phyloP scores from a whole-genome alignment of 345 rosid species.

The Moringa oleifera region DNA sequence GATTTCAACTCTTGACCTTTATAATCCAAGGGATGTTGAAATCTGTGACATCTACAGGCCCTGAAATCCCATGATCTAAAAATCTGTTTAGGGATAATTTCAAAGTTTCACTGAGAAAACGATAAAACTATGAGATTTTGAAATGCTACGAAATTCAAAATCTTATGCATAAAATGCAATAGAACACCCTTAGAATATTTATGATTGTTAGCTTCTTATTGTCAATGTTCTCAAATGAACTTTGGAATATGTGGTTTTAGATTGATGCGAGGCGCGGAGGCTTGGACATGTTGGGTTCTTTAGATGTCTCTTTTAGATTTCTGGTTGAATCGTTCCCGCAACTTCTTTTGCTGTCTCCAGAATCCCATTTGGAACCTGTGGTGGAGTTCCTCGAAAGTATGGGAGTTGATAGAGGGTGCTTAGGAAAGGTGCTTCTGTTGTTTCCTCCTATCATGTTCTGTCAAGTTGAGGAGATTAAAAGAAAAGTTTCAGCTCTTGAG shows the following conservation, averaged over 20 bases:
- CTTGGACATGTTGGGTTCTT: slow-evolving; percentile 52
- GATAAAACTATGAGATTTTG: too few relatives aligned
- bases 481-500: slow-evolving; percentile 37
- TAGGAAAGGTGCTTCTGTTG: slow-evolving; percentile 48
- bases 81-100: too few relatives aligned
- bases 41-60: too few relatives aligned
- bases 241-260: slow-evolving; percentile 30
- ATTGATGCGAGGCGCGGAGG: slow-evolving; percentile 97
- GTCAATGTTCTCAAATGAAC: slow-evolving; percentile 1
- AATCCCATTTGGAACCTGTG: slow-evolving; percentile 54
- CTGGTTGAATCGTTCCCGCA: slow-evolving; percentile 83
- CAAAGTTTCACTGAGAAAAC: too few relatives aligned
- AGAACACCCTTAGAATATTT: too few relatives aligned
- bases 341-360: slow-evolving; percentile 56
- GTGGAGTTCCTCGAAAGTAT: slow-evolving; percentile 44
- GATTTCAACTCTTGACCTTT: too few relatives aligned
- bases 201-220: background rate
- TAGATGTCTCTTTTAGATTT: slow-evolving; percentile 50
- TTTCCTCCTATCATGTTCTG: slow-evolving; percentile 62
- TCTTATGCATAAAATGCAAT: too few relatives aligned
- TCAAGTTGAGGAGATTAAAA: slow-evolving; percentile 33
- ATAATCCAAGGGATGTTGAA: too few relatives aligned
- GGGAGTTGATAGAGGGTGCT: slow-evolving; percentile 39
- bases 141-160: too few relatives aligned
- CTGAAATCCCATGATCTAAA: too few relatives aligned